phyloP scores from a whole-genome alignment of 2,329 filamentous ascomycete genomes.

The Cryphonectria carpinicola region DNA sequence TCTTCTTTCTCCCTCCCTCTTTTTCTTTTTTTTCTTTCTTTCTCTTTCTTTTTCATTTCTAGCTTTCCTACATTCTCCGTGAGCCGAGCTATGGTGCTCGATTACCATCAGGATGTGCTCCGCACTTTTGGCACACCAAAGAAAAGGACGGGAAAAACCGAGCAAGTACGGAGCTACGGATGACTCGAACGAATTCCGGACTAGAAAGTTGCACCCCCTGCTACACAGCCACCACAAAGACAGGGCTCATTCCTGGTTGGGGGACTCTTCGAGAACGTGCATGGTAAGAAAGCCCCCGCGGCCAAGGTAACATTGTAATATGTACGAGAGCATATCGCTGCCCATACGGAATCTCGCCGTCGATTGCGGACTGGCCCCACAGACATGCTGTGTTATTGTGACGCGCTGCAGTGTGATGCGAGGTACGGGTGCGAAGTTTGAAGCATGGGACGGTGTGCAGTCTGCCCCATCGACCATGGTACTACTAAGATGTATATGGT shows the following conservation, averaged over 20 bases:
- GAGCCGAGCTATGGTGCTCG: neutral
- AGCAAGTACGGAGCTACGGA: neutral
- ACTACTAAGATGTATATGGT: neutral
- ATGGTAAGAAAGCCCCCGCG: neutral
- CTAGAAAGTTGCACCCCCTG: neutral
- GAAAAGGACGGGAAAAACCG: neutral
- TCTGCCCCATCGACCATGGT: neutral
- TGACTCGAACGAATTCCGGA: neutral
- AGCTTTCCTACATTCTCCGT: neutral
- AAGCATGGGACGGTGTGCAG: neutral
- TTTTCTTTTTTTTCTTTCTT: neutral
- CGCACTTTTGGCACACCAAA: neutral
- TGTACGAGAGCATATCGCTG: neutral
- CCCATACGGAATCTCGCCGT: slow-evolving; percentile 10
- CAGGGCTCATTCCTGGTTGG: neutral
- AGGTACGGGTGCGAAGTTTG: neutral
- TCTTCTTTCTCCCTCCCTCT: no score
- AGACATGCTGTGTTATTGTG: neutral
- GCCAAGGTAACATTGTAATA: neutral
- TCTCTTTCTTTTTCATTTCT: neutral
- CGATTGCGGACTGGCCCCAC: neutral
- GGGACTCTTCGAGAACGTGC: neutral
- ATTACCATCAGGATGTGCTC: neutral
- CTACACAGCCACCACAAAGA: neutral
- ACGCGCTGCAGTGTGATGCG: slow-evolving; percentile 2